These are phyloP conservation scores for Backusella tuberculispora DNA, from an alignment of 192 early-diverging fungal genomes.

Conservation along the genomic window DNA sequence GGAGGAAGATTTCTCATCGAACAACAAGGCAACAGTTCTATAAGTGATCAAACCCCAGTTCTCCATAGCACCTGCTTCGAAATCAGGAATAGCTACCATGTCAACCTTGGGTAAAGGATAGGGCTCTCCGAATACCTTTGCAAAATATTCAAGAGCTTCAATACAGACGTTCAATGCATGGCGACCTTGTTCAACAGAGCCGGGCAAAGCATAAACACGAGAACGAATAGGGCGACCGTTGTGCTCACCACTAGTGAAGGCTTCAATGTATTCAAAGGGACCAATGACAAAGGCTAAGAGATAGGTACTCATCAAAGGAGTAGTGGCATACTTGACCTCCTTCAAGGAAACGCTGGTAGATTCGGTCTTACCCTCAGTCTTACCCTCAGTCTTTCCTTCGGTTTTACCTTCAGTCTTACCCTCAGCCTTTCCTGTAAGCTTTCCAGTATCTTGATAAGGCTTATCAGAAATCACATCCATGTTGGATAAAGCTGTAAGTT, in stretches of 20 bases:
- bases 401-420: conserved; percentile 40
- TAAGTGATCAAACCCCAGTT: conserved; percentile 98
- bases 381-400: conserved; percentile 39
- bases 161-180: conserved; percentile 84
- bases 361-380: conserved; percentile 31
- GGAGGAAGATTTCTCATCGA: conserved; percentile 78
- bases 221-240: conserved; percentile 75
- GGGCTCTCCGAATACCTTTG: conserved; percentile 82
- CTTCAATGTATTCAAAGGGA: conserved; percentile 92
- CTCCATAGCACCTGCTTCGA: conserved; percentile 83
- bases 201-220: conserved; percentile 86
- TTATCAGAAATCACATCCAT: conserved; percentile 80
- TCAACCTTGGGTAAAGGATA: conserved; percentile 95
- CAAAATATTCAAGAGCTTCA: conserved; percentile 82
- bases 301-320: conserved; percentile 95
- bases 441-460: conserved; percentile 46
- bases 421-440: conserved; percentile 25
- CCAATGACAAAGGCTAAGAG: conserved; percentile 92
- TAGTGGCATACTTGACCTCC: conserved; percentile 85
- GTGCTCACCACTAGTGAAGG: conserved; percentile 63
- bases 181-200: conserved; percentile 76
- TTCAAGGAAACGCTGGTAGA: conserved; percentile 50
- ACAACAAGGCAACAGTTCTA: conserved; percentile 82
- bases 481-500: conserved; percentile 88
- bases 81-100: conserved; percentile 91